Conservation (phyloP, 805 yeast genomes). For the Cephaloascus albidus region DNA sequence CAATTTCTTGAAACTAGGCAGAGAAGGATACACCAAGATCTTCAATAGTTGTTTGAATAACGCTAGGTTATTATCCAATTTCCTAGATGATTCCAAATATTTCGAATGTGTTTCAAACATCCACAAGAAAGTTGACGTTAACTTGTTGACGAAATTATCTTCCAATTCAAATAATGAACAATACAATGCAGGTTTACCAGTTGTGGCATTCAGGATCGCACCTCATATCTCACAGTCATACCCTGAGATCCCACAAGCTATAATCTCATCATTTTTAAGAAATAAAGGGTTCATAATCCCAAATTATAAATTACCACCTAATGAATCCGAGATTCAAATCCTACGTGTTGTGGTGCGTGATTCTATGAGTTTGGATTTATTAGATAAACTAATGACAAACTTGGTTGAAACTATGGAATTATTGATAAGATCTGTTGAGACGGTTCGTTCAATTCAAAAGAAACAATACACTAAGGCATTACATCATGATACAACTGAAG, state of each 20-base stretch:
- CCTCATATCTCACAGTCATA: constrained; percentile 44
- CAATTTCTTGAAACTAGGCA: constrained; percentile 66
- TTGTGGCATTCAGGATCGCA: constrained; percentile 76
- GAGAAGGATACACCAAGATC: constrained; percentile 55
- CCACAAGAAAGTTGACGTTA: constrained; percentile 44
- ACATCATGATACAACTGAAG: background rate
- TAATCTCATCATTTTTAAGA: constrained; percentile 64
- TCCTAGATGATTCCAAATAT: constrained; percentile 54
- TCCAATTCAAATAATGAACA: constrained; percentile 21
- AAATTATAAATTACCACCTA: constrained; percentile 76
- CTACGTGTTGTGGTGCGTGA: constrained; percentile 78
- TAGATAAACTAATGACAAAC: constrained; percentile 58
- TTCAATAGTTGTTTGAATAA: constrained; percentile 59
- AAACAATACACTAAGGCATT: background rate
- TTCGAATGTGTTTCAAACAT: constrained; percentile 71
- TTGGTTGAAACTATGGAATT: constrained; percentile 43
- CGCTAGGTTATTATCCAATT: constrained; percentile 58
- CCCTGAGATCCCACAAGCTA: constrained; percentile 78
- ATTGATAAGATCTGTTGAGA: constrained; percentile 36
- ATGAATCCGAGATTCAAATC: constrained; percentile 48
- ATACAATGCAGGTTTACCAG: constrained; percentile 76
- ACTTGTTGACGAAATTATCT: constrained; percentile 8
- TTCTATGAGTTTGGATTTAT: constrained; percentile 50
- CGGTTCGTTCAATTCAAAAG: constrained; percentile 17
- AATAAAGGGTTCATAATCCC: constrained; percentile 83